Evolutionary conservation across 164 flowering plant genomes (phyloP), one percentile per base, ranked within the genome.

Genomic region (Aristolochia contorta): DNA sequence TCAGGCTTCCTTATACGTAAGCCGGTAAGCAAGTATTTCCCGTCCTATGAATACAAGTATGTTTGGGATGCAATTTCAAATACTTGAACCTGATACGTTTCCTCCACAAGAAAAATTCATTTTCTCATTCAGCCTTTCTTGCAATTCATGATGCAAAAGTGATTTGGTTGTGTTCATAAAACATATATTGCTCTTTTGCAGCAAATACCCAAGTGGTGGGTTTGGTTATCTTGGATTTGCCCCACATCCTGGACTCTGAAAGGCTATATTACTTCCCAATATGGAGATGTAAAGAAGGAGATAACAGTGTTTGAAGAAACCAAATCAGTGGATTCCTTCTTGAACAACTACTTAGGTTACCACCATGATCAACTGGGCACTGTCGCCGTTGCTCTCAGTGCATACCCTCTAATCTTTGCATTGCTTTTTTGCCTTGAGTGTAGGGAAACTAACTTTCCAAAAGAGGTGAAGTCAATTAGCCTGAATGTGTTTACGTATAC

Each of bases 161-260:
- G 33, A 32, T 7, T 32, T 7, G 33, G 33, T 32, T 32, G 3
- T 32, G 33, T 32, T 32, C 33, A 32, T 32, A 32, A 32, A 3
- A 32, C 33, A 32, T 32, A 7, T 32, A 3, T 32, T 59, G 53
- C 54, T 52, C 57, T 16, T 20, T 47, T 76, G 71, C 82, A 84
- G 87, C 30, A 69, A 59, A 59, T 84, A 41, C 87, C 84, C 5
- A 68, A 52, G 47, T 84, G 86, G 89, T 80, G 89, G 89, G 55
- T 56, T 37, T 84, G 89, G 89, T 51, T 57, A 8, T 75, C 74
- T 46, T 75, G 73, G 66, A 33, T 76, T n/a, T 60, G 66, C 32
- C 90, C 90, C 0, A 60, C 68, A 4, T 66, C 83, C 1, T 84
- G 90, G 90, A 63, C 75, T 0, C 52, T 84, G 4, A 71, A 75